Percentiles rank a stretch among this genome's conserved stretches.
Evolutionary conservation across 352 stramenopile species (phyloP).

Genomic region (Pythium sukuiense): DNA sequence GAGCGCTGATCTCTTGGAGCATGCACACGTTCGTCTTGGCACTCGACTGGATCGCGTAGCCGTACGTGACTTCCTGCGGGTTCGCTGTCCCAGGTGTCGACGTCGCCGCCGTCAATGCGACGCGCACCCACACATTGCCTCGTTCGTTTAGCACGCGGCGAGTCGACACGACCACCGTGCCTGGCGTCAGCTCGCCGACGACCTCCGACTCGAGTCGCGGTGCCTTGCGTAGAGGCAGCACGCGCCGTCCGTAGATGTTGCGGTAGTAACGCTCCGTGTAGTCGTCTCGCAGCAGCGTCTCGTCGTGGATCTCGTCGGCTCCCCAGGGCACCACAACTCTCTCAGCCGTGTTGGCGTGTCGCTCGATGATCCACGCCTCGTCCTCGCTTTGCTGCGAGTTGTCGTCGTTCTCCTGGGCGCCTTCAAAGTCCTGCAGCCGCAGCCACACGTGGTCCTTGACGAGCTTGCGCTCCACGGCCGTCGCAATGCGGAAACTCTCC

Average conservation of each 20-base stretch:
- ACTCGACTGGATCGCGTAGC: conserved; percentile 76
- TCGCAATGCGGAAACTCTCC: conserved; percentile 55
- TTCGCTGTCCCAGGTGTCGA: conserved; percentile 19
- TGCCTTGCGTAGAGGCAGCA: conserved; percentile 50
- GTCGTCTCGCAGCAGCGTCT: conserved; percentile 18
- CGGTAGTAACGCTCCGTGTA: conserved; percentile 63
- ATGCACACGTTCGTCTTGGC: conserved; percentile 78
- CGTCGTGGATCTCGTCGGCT: conserved; percentile 34
- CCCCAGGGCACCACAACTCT: conserved; percentile 62
- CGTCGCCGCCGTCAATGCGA: conserved; percentile 33
- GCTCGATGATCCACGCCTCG: conserved; percentile 75
- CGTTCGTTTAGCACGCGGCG: conserved; percentile 50
- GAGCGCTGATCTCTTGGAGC: conserved; percentile 63
- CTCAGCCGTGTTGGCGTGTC: conserved; percentile 69
- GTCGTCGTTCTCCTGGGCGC: conserved; percentile 19
- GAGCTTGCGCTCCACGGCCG: conserved; percentile 61
- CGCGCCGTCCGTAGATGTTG: conserved; percentile 59
- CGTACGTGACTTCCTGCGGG: conserved; percentile 48
- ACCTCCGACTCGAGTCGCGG: conserved; percentile 51
- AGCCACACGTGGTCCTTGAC: conserved; percentile 80
- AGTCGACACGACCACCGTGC: conserved; percentile 52
- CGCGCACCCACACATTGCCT: conserved; percentile 68
- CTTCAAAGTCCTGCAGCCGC: conserved; percentile 26
- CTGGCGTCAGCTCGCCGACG: conserved; percentile 53
- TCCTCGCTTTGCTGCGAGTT: conserved; percentile 16